Percentiles rank a stretch among this genome's conserved stretches.
These are phyloP conservation scores for Skeletonema costatum DNA, from an alignment of 108 stramenopile genomes.

Conservation along the genomic window DNA sequence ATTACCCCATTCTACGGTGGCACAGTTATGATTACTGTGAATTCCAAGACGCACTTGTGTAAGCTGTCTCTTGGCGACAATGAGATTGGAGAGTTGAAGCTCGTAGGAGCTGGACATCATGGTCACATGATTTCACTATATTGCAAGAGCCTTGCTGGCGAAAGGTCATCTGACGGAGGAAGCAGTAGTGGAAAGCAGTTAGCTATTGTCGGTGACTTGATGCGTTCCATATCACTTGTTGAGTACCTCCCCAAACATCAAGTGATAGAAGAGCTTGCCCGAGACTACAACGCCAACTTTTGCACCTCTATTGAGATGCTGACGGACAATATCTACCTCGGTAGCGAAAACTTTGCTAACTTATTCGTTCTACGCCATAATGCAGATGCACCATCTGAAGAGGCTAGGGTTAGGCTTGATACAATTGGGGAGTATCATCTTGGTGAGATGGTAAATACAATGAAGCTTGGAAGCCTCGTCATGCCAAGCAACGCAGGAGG, in stretches of 20 bases:
- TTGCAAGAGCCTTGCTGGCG: constrained; percentile 72
- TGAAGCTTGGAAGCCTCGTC: constrained; percentile 89
- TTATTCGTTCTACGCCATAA: constrained; percentile 90
- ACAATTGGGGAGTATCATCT: constrained; percentile 93
- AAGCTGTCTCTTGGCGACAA: constrained; percentile 47
- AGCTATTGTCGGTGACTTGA: constrained; percentile 96
- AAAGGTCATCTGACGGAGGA: not conserved
- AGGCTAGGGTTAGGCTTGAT: constrained; percentile 84
- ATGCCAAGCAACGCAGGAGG: constrained; percentile 68
- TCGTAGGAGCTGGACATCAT: constrained; percentile 84
- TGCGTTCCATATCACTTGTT: constrained; percentile 93
- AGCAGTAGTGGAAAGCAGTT: constrained; percentile 58
- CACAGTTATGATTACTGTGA: constrained; percentile 68
- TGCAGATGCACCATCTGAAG: constrained; percentile 81
- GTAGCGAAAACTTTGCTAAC: constrained; percentile 93
- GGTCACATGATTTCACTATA: constrained; percentile 95
- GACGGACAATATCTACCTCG: constrained; percentile 90
- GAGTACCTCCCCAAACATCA: constrained; percentile 83
- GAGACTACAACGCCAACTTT: constrained; percentile 96
- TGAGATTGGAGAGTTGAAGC: constrained; percentile 43
- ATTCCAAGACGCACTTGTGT: constrained; percentile 78
- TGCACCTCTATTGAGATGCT: constrained; percentile 94
- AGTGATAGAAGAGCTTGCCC: constrained; percentile 88
- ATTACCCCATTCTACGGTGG: constrained; percentile 82
- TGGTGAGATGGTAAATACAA: constrained; percentile 96